Evolutionary conservation across 2,329 filamentous ascomycete genomes (phyloP).

Genomic region (Aspergillus amoenus): DNA sequence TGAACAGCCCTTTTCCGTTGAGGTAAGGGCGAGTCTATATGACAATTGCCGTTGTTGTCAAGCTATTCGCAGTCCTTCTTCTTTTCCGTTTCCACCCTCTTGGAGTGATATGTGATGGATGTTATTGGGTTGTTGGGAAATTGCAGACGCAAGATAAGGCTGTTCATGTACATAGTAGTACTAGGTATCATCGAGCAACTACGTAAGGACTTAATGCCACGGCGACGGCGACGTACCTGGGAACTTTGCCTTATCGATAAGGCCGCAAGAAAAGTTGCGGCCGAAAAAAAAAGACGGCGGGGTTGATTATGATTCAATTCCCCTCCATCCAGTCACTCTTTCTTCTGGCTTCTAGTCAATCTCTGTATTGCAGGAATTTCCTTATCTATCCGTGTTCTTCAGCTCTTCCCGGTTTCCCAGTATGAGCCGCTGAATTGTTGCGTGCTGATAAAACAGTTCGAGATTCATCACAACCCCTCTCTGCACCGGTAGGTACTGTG

Average conservation of each 20-base stretch:
- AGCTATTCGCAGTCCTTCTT: neutral
- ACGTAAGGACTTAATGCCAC: constrained; percentile 6
- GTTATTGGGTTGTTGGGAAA: neutral
- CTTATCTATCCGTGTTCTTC: neutral
- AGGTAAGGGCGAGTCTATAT: neutral
- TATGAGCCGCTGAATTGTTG: neutral
- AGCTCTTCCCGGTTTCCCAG: neutral
- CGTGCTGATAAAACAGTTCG: neutral
- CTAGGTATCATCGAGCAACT: neutral
- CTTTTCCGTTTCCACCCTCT: too few relatives aligned
- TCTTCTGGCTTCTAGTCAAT: neutral
- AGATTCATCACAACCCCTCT: neutral
- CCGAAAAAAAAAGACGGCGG: constrained; percentile 11
- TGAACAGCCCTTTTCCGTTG: neutral
- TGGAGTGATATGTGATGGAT: too few relatives aligned
- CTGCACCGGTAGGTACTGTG: neutral
- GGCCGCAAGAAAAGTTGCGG: constrained; percentile 13
- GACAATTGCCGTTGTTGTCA: neutral
- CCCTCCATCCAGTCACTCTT: constrained; percentile 2
- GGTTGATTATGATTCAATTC: constrained; percentile 7
- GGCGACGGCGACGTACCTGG: neutral
- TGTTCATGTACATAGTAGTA: constrained; percentile 8
- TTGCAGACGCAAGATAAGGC: neutral
- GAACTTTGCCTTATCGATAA: constrained; percentile 16
- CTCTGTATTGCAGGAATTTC: neutral